Base-by-base conservation (phyloP, 129 eudicot genomes). In the Apium graveolens region DNA sequence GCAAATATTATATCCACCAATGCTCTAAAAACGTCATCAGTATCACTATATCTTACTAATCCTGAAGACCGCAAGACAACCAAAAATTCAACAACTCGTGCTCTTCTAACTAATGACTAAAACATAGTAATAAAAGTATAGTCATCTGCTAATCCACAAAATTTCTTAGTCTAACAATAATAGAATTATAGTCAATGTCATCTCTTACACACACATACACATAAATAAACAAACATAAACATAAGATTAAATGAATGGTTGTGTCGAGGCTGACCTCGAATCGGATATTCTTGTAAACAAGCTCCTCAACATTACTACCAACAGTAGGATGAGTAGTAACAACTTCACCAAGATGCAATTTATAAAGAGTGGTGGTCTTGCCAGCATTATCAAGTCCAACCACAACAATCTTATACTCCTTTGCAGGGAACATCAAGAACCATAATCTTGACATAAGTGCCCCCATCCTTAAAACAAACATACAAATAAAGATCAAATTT, bases 361-460 rank as follows among this genome's bases (percentile, higher is more conserved):
- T 92, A 85, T 95, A 95, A 83, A 95, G 98, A 57, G 98, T 95
- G 37, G 96, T 95, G 42, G 98, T 95, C 82, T 95, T 95, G 29
- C 98, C 98, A 14, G 98, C 97, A 81, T 91, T 91, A 82, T 95
- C 98, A 78, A 95, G 82, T 20, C 98, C 98, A 63, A 95, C 98
- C 38, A 95, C 97, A 26, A 87, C 87, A 73, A 95, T 95, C 92
- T 95, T 95, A 79, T 91, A 95, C 81, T 95, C 98, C 87, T 91
- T 95, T 41, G 98, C 94, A 43, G 98, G 98, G 71, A 95, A 91
- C 84, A 91, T 34, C 98, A 95, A 91, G 96, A 91, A 95, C 98
- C 98, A 95, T 74, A 95, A 87, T 87, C 77, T 90, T 53, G 98
- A 91, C 84, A 94, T 86, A 8, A 94, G 79, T 41, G 92, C 96